Evolutionary conservation across 2,329 filamentous ascomycete genomes (phyloP).

Genomic region (Penicillium sp.): DNA sequence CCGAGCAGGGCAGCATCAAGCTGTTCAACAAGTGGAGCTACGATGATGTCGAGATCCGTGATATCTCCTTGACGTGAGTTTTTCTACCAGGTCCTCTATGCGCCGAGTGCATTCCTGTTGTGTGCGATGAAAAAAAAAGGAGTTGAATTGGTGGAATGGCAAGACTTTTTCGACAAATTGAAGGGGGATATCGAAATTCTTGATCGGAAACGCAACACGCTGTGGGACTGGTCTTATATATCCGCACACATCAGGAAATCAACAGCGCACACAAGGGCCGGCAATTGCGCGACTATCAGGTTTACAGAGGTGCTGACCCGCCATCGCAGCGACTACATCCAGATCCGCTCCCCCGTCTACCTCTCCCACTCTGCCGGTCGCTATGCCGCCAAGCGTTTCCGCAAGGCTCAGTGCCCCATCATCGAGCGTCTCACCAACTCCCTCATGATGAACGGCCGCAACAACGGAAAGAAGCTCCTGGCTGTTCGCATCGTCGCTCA

Average conservation of each 20-base stretch:
- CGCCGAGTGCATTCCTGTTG: slow-evolving; percentile 21
- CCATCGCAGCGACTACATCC: slow-evolving; percentile 84
- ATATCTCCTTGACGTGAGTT: slow-evolving; percentile 98
- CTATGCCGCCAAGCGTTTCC: slow-evolving; percentile 99
- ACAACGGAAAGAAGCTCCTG: slow-evolving; percentile 99
- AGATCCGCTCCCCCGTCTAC: slow-evolving; percentile 98
- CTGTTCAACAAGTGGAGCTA: slow-evolving; percentile 98
- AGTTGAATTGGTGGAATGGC: slow-evolving; percentile 12
- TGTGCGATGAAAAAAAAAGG: slow-evolving; percentile 11
- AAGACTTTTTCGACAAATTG: slow-evolving; percentile 4
- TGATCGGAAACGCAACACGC: slow-evolving; percentile 1
- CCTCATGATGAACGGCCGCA: slow-evolving; percentile 99
- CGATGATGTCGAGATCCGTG: slow-evolving; percentile 98
- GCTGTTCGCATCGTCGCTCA: slow-evolving; percentile 98
- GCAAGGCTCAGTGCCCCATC: slow-evolving; percentile 99
- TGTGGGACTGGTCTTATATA: background rate
- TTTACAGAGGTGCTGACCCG: slow-evolving; percentile 26
- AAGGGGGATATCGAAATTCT: slow-evolving; percentile 2
- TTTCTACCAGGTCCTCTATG: slow-evolving; percentile 19
- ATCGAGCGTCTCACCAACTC: slow-evolving; percentile 99
- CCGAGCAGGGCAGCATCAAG: slow-evolving; percentile 86
- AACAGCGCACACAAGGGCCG: slow-evolving; percentile 6
- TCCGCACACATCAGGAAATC: slow-evolving; percentile 8
- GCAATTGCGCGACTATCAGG: slow-evolving; percentile 5
- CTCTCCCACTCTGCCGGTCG: slow-evolving; percentile 96